Evolutionary conservation across 768 basidiomycete species (phyloP).

Genomic region (Pseudohyphozyma bogoriensis): DNA sequence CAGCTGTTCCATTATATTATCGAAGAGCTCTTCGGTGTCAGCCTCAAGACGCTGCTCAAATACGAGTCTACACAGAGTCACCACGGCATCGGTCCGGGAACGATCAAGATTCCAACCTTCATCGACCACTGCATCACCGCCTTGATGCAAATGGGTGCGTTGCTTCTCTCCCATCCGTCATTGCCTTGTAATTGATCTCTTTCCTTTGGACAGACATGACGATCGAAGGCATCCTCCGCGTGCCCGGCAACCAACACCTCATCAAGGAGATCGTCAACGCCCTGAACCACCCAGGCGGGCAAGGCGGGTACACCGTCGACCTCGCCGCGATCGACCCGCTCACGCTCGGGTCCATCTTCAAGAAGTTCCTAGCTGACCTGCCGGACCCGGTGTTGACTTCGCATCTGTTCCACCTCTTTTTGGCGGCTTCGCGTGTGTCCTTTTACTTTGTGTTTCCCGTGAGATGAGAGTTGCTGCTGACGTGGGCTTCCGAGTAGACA

Average conservation of each 20-base stretch:
- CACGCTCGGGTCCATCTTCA: slow-evolving; percentile 17
- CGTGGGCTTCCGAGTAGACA: background rate
- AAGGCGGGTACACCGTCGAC: slow-evolving; percentile 16
- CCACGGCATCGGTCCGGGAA: slow-evolving; percentile 17
- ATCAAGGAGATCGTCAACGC: slow-evolving; percentile 7
- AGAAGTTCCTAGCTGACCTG: slow-evolving; percentile 5
- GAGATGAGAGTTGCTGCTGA: background rate
- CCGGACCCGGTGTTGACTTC: slow-evolving; percentile 18
- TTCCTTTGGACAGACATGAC: slow-evolving; percentile 1
- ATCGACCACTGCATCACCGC: slow-evolving; percentile 24
- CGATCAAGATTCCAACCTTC: slow-evolving; percentile 18
- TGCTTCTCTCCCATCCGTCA: background rate
- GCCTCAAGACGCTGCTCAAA: background rate
- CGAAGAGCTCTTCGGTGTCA: slow-evolving; percentile 19
- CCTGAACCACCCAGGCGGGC: slow-evolving; percentile 12
- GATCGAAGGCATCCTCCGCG: slow-evolving; percentile 14
- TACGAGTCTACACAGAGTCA: slow-evolving; percentile 10
- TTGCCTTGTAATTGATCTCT: background rate
- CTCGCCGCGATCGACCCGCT: slow-evolving; percentile 17
- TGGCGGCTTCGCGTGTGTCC: slow-evolving; percentile 13
- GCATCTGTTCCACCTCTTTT: slow-evolving; percentile 17
- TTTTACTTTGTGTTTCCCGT: too few relatives aligned
- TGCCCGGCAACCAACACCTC: slow-evolving; percentile 3
- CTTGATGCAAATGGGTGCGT: slow-evolving; percentile 11
- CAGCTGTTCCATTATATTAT: too few relatives aligned